phyloP scores from a whole-genome alignment of 371 early-diverging fungal species.

The Rhizopus stolonifer region DNA sequence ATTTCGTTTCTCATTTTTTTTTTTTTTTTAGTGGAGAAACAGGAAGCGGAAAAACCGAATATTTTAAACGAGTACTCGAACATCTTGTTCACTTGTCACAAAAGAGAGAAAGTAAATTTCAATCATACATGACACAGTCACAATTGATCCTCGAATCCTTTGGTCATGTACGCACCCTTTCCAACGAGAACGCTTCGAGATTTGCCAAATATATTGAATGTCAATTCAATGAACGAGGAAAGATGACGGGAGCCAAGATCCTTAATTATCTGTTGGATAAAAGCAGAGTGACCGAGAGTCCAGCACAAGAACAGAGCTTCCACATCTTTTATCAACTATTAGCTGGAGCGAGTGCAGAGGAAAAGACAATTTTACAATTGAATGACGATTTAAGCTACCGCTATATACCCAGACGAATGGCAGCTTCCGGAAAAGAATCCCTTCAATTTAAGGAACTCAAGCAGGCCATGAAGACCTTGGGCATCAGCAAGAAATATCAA shows the following conservation, averaged over 20 bases:
- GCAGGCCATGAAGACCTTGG: conserved; percentile 72
- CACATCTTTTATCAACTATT: conserved; percentile 91
- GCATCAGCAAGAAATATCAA: conserved; percentile 75
- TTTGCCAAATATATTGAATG: conserved; percentile 90
- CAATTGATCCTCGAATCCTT: conserved; percentile 83
- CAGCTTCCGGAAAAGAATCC: conserved; percentile 20
- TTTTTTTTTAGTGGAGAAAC: conserved; percentile 75
- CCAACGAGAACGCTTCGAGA: conserved; percentile 76
- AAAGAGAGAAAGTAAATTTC: conserved; percentile 81
- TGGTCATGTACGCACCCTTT: conserved; percentile 68
- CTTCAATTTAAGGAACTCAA: conserved; percentile 64
- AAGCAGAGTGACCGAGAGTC: conserved; percentile 59
- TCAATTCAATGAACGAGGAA: conserved; percentile 88
- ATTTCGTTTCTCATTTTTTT: conserved; percentile 3
- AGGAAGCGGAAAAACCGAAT: conserved; percentile 89
- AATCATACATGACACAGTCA: conserved; percentile 69
- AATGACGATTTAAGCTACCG: conserved; percentile 23
- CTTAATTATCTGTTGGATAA: conserved; percentile 93
- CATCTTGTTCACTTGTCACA: conserved; percentile 73
- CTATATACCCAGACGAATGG: conserved; percentile 36
- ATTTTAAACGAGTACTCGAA: conserved; percentile 57
- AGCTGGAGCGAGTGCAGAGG: conserved; percentile 44
- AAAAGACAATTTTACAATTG: conserved; percentile 35
- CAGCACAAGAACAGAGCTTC: conserved; percentile 81
- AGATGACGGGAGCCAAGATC: conserved; percentile 86